phyloP scores from a whole-genome alignment of 2,329 filamentous ascomycete species.

The Westerdykella ornata region DNA sequence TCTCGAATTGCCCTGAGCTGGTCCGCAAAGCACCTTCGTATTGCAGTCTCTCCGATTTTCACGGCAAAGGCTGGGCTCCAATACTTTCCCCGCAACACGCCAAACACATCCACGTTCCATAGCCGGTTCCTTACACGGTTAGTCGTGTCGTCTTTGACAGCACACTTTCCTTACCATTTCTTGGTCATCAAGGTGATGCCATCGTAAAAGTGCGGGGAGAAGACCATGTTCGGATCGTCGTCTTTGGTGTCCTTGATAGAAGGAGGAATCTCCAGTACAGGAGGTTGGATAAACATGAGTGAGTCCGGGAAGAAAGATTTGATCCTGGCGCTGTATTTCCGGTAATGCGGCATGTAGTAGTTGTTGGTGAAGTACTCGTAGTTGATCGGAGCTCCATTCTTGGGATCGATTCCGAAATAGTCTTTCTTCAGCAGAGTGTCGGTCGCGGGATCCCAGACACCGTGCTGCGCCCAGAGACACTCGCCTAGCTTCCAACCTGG shows the following conservation, averaged over 20 bases:
- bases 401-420: slow-evolving; percentile 78
- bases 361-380: slow-evolving; percentile 84
- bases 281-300: slow-evolving; percentile 85
- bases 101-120: slow-evolving; percentile 96
- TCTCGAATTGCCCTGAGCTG: slow-evolving; percentile 76
- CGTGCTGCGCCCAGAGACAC: slow-evolving; percentile 95
- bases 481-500: slow-evolving; percentile 86
- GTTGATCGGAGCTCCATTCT: slow-evolving; percentile 64
- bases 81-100: slow-evolving; percentile 83
- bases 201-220: slow-evolving; percentile 94
- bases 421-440: slow-evolving; percentile 75
- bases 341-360: slow-evolving; percentile 83
- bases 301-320: slow-evolving; percentile 69
- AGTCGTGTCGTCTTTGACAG: slow-evolving; percentile 1
- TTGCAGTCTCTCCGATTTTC: slow-evolving; percentile 86
- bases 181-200: slow-evolving; percentile 96
- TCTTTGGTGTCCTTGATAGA: slow-evolving; percentile 78
- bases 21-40: slow-evolving; percentile 85
- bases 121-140: slow-evolving; percentile 62
- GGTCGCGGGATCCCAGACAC: slow-evolving; percentile 78
- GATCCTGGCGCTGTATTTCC: slow-evolving; percentile 67
- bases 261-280: slow-evolving; percentile 86
- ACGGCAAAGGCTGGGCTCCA: slow-evolving; percentile 84
- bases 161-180: slow-evolving; percentile 59
- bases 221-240: slow-evolving; percentile 84